Evolutionary conservation across 805 yeast genomes (phyloP).

Genomic region (Suhomyces tanzawaensis): DNA sequence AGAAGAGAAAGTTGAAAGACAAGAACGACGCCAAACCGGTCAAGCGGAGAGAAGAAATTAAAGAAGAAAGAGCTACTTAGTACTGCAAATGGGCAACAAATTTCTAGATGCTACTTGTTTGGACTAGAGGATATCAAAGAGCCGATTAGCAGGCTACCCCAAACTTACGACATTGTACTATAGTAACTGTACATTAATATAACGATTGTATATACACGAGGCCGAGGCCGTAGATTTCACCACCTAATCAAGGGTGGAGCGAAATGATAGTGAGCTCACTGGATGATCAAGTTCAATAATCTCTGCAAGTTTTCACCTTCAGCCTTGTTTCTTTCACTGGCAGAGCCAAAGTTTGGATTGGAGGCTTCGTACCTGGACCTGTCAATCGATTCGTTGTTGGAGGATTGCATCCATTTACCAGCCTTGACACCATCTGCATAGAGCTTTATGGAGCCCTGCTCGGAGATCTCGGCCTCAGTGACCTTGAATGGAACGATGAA

Average conservation of each 20-base stretch:
- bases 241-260: background rate
- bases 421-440: slow-evolving; percentile 40
- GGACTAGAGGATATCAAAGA: too few species aligned
- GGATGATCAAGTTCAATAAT: slow-evolving; percentile 24
- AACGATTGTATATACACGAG: too few species aligned
- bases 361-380: slow-evolving; percentile 28
- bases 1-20: slow-evolving; percentile 34
- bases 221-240: background rate
- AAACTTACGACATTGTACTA: too few species aligned
- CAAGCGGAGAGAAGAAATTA: slow-evolving; percentile 15
- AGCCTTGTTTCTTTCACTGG: slow-evolving; percentile 34
- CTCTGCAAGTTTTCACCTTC: slow-evolving; percentile 25
- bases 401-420: slow-evolving; percentile 39
- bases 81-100: too few species aligned
- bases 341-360: slow-evolving; percentile 30
- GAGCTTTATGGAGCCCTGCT: slow-evolving; percentile 38
- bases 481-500: slow-evolving; percentile 42
- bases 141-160: too few species aligned
- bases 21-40: slow-evolving; percentile 19
- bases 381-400: slow-evolving; percentile 18
- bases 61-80: slow-evolving; percentile 11
- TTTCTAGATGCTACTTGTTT: too few species aligned
- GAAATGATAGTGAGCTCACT: slow-evolving; percentile 3
- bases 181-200: too few species aligned
- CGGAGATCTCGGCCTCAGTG: slow-evolving; percentile 33